Evolutionary conservation across 192 early-diverging fungal genomes (phyloP), one percentile per base, ranked within the genome.

Genomic region (Pilaira anomala): DNA sequence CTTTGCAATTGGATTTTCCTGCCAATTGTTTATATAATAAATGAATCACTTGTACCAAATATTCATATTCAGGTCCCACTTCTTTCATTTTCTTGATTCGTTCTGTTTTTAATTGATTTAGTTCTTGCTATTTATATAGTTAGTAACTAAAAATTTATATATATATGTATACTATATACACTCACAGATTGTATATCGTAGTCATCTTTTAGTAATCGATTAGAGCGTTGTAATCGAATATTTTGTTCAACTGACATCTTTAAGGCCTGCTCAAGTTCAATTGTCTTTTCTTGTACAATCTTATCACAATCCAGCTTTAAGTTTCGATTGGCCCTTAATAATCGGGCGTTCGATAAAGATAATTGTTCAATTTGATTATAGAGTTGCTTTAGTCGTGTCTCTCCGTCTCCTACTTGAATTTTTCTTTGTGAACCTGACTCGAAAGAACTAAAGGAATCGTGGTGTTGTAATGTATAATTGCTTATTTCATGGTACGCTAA

Each of bases 11-110:
- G 26, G 61, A 16, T 26, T 63, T 56, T 42, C 74, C 74, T 26
- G 66, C 58, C 12, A 75, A 29, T 67, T 75, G 74, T 65, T 64
- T 54, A 53, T 76, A 65, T 16, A 76, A 49, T 46, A 76, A 33
- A 48, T 76, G 55, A 18, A 76, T 66, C 54, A 76, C 67, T 59
- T 76, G 74, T 16, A 76, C 74, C 22, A 76, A 62, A 49, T 76
- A 76, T 65, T 76, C 74, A 53, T 76, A 76, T 63, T 76, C 74
- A 33, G 74, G 74, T 7, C 74, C 69, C 28, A 71, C 66, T 5
- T 49, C 54, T 48, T 65, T 67, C 48, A 71, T 67, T 28, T 71
- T 53, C 14, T 53, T 39, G 11, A 76, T 55, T 19, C 58, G 59
- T 40, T 71, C 69, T 18, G 67, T 61, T 41, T 56, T 49, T 21